Evolutionary conservation across 192 early-diverging fungal genomes (phyloP), one percentile per base, ranked within the genome.

Genomic region (Linnemannia zychae): DNA sequence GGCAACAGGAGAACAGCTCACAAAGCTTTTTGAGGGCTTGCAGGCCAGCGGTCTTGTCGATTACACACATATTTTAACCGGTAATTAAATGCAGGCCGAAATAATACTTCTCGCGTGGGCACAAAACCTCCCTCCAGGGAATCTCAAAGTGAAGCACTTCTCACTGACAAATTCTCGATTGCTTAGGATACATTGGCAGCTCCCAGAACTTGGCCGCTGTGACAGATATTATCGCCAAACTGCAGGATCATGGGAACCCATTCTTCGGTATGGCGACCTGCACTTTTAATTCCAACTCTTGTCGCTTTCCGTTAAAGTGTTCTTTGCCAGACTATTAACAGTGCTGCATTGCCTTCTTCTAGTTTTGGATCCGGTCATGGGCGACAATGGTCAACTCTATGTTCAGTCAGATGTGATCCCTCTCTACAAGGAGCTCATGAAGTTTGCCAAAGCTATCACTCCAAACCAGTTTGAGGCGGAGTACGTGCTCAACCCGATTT

Each of bases 391-490:
- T 22, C 83, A 91, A 17, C 80, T 99, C 11, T 99, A 99, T 75
- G 96, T 97, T 65, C 91, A 95, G 0, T 68, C 86, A 49, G 96
- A 96, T 60, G 91, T 96, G 16, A 90, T 99, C 5, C 91, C 91
- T 0, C 74, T 97, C 34, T 99, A 99, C 87, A 92, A 93, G 46
- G 87, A 95, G 28, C 88, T 91, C 18, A 87, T 93, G 74, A 89
- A 92, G 13, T 78, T 94, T 37, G 95, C 96, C 31, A 88, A 95
- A 47, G 81, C 97, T 16, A 86, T 97, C n/a, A 96, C 96, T 22
- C 98, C 98, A 0, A 99, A 99, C 86, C 95, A 93, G 81, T 97
- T 96, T 48, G 98, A 99, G 87, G 94, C 95, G 33, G 95, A 96
- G 92, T 93, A 88, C 81, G 76, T 87, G 48, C 65, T 68, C 38